Evolutionary conservation across 176 grass and related monocot genomes (phyloP), one percentile per base, ranked within the genome.

Genomic region (Tillandsia leiboldiana): DNA sequence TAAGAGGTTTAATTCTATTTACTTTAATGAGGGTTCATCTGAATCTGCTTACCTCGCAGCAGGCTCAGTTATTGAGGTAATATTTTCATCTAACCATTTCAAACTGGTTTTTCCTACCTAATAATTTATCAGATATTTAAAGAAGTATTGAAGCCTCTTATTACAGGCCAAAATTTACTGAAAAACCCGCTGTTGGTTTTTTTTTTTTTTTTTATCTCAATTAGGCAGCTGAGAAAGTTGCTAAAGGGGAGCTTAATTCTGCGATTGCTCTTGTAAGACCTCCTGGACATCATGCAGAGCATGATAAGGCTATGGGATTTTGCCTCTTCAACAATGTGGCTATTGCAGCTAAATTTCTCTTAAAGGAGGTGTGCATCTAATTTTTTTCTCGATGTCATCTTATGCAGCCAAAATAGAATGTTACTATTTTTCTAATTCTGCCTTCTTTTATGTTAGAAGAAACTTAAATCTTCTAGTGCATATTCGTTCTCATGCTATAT

Each of bases 271-370:
- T 97, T 51, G 89, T 92, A 68, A 90, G 89, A 71, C 94, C 94
- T 85, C 94, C 94, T 72, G 94, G 89, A 23, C 94, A 97, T 76
- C 94, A 97, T 79, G 94, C 94, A 14, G 94, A 97, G 70, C 72
- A 80, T 84, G 68, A 90, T 63, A 50, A 83, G 84, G 71, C 94
- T 74, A 97, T 97, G 94, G 94, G 89, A n/a, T 97, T 92, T 83
- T 90, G 94, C 71, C 89, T 97, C 57, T 97, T 97, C 80, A 97
- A 97, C 62, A 97, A 97, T 81, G 83, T 92, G 63, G 89, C 94
- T 57, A 14, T 97, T 77, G 89, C 79, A 54, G 94, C 84, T 72
- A 82, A 76, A 74, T 97, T 83, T 82, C 94, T 97, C 15, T 85
- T 97, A 66, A 97, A 92, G n/a, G 83, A 73, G 84, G 94, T 97